A percentile compares a stretch with the other conserved stretches of the same genome.
Evolutionary conservation across 805 yeast species (phyloP).

Genomic region (Yarrowia deformans): DNA sequence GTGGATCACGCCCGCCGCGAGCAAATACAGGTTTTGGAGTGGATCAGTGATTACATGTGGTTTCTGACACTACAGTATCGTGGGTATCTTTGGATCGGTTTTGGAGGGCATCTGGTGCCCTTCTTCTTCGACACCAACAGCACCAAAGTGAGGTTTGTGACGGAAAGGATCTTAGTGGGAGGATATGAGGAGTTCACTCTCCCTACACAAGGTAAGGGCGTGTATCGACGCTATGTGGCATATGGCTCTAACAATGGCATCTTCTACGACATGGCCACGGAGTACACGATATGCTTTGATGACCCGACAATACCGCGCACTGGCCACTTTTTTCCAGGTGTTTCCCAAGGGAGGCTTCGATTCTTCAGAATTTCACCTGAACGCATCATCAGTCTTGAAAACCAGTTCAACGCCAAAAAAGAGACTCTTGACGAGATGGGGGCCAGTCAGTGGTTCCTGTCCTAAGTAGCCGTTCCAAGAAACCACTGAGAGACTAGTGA

Average conservation of each 20-base stretch:
- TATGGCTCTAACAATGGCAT: neutral
- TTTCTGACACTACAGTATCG: neutral
- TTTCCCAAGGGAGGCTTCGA: neutral
- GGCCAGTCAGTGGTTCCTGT: slow-evolving; percentile 2
- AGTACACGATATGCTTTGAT: neutral
- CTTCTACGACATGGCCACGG: slow-evolving; percentile 12
- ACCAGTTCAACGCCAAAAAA: slow-evolving; percentile 1
- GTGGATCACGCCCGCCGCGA: neutral
- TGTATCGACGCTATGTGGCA: neutral
- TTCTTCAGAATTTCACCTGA: slow-evolving; percentile 6
- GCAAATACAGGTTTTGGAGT: slow-evolving; percentile 4
- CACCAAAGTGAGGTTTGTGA: neutral
- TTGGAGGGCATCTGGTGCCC: slow-evolving; percentile 7
- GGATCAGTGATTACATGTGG: slow-evolving; percentile 7
- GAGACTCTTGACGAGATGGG: neutral
- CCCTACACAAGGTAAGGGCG: slow-evolving; percentile 2
- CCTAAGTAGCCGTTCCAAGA: neutral
- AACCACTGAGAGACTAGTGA: neutral
- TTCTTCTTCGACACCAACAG: neutral
- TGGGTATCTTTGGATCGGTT: slow-evolving; percentile 12
- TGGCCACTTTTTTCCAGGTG: neutral
- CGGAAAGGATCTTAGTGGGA: neutral
- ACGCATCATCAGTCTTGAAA: neutral
- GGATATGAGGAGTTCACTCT: slow-evolving; percentile 14
- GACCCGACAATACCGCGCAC: neutral